Conservation (phyloP, 192 early-diverging fungal genomes). For the Anaeromyces robustus region DNA sequence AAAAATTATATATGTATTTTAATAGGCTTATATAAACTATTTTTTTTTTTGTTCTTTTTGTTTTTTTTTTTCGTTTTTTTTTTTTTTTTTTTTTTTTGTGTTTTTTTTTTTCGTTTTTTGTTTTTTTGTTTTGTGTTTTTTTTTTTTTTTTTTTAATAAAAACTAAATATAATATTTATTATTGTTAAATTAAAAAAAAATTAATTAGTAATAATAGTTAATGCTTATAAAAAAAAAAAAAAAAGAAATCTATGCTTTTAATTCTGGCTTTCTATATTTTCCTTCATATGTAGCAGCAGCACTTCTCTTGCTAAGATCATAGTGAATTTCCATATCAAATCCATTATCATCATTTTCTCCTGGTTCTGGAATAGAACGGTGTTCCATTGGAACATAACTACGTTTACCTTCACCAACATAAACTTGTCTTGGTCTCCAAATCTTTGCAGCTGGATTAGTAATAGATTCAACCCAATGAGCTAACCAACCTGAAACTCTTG, state of each 20-base stretch:
- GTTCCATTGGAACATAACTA: constrained; percentile 17
- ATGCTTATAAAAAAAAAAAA: neutral
- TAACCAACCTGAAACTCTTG: constrained; percentile 37
- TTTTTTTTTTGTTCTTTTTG: too few species aligned
- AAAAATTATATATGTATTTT: too few species aligned
- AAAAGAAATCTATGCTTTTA: neutral
- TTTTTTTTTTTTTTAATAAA: neutral
- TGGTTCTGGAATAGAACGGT: neutral
- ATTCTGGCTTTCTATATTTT: neutral
- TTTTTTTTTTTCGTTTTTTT: too few species aligned
- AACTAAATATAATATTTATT: neutral
- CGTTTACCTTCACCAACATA: constrained; percentile 30
- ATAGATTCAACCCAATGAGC: constrained; percentile 49
- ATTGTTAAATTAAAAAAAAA: neutral
- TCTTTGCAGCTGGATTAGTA: constrained; percentile 30
- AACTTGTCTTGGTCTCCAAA: constrained; percentile 49
- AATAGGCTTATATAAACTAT: too few species aligned
- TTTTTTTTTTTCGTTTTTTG: neutral
- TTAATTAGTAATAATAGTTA: neutral
- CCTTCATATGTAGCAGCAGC: neutral
- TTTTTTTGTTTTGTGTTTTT: too few species aligned
- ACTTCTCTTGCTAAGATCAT: neutral
- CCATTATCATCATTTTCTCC: neutral
- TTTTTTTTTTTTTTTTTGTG: too few species aligned
- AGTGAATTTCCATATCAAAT: neutral